These are phyloP conservation scores for Litchi chinensis DNA, from an alignment of 345 rosid species.

Conservation along the genomic window DNA sequence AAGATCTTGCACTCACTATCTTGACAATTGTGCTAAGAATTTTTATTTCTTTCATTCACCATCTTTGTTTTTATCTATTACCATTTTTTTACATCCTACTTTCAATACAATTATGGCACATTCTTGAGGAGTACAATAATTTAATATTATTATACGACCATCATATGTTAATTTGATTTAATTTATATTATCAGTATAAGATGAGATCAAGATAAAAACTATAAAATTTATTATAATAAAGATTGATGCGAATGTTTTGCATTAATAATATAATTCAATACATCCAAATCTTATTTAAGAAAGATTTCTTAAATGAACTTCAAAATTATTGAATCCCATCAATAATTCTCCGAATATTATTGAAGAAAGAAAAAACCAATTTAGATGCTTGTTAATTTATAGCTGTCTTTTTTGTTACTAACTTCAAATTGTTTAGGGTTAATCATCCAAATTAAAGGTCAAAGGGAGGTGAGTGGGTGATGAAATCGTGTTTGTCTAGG, in stretches of 20 bases:
- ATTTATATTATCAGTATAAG: too few species aligned
- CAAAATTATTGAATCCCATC: background rate
- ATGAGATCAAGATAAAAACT: too few species aligned
- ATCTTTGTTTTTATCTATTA: background rate
- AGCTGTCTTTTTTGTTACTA: background rate
- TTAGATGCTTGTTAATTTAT: background rate
- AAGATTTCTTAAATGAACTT: background rate
- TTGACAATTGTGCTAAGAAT: background rate
- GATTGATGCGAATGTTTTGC: too few species aligned
- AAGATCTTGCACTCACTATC: background rate
- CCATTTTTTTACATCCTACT: background rate
- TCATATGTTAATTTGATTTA: too few species aligned
- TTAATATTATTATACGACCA: too few species aligned
- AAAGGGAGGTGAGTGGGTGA: background rate
- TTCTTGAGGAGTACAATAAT: too few species aligned
- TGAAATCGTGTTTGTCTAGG: background rate
- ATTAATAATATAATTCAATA: too few species aligned
- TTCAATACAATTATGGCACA: background rate
- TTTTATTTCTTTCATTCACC: background rate
- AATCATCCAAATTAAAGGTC: background rate
- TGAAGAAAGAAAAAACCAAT: background rate
- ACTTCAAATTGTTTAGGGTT: background rate
- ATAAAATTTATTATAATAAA: too few species aligned
- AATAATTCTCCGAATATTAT: background rate
- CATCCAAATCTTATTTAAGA: too few species aligned